Conservation (phyloP, 1,139 yeast genomes). For the Saccharomyces hybrid region DNA sequence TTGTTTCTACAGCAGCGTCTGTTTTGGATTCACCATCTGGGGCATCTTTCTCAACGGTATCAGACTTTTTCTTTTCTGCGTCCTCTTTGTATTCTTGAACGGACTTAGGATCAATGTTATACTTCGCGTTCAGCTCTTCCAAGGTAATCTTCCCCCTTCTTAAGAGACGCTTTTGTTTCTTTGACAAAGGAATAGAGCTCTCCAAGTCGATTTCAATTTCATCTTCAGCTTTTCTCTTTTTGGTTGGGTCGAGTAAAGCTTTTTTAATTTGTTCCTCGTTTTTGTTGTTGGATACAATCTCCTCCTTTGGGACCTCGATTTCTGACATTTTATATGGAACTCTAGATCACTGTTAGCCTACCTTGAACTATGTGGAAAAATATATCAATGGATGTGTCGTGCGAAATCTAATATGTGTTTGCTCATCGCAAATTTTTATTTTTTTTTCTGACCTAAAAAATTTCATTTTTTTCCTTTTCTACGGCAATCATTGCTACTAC, state of each 20-base stretch:
- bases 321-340: background rate
- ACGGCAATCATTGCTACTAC: background rate
- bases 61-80: slow-evolving; percentile 18
- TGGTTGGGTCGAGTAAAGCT: slow-evolving; percentile 29
- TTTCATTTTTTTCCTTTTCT: background rate
- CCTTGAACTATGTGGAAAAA: background rate
- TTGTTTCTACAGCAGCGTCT: slow-evolving; percentile 13
- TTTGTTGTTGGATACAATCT: slow-evolving; percentile 1
- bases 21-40: slow-evolving; percentile 13
- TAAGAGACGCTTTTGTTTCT: slow-evolving; percentile 79
- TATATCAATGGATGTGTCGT: background rate
- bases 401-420: background rate
- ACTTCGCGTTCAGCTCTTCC: slow-evolving; percentile 47
- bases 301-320: slow-evolving; percentile 1
- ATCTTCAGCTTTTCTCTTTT: slow-evolving; percentile 34
- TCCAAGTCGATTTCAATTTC: slow-evolving; percentile 77
- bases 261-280: slow-evolving; percentile 19
- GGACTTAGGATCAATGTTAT: slow-evolving; percentile 33
- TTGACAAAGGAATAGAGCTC: slow-evolving; percentile 77
- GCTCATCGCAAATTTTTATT: background rate
- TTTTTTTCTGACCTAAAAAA: background rate
- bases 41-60: slow-evolving; percentile 9
- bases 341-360: background rate
- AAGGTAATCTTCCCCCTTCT: slow-evolving; percentile 64
- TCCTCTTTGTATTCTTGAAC: slow-evolving; percentile 33